Percentiles rank a stretch among this genome's conserved stretches.
phyloP scores from a whole-genome alignment of 2,329 filamentous ascomycete genomes.

The Monilinia vaccinii-corymbosi region DNA sequence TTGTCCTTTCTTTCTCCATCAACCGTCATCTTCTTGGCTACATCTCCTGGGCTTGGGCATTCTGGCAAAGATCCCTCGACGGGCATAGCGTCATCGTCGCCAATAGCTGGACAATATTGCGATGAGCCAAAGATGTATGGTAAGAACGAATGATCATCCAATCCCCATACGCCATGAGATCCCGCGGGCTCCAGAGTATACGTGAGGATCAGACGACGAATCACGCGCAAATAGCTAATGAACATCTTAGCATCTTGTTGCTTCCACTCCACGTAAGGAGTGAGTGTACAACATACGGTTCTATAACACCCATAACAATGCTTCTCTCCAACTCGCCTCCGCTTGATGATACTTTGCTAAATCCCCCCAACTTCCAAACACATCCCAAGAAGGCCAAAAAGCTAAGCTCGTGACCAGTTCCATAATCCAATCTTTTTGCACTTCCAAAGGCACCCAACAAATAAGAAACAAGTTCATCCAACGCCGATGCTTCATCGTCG shows the following conservation, averaged over 20 bases:
- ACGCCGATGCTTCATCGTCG: conserved; percentile 35
- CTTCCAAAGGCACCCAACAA: conserved; percentile 83
- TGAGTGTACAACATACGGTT: conserved; percentile 56
- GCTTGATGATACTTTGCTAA: conserved; percentile 43
- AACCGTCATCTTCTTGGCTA: conserved; percentile 56
- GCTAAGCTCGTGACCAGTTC: conserved; percentile 90
- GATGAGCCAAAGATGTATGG: conserved; percentile 95
- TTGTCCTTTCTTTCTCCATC: conserved; percentile 57
- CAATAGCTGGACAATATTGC: conserved; percentile 72
- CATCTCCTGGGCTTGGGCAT: conserved; percentile 61
- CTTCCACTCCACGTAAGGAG: neutral
- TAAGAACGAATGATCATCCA: conserved; percentile 94
- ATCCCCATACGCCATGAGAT: conserved; percentile 93
- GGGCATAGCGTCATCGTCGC: conserved; percentile 53
- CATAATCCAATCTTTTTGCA: conserved; percentile 82
- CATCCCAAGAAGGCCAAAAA: conserved; percentile 86
- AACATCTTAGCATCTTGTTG: conserved; percentile 9
- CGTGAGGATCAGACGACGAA: conserved; percentile 74
- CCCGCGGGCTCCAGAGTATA: conserved; percentile 94
- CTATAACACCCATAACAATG: conserved; percentile 73
- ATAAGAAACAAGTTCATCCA: conserved; percentile 67
- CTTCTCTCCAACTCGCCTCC: conserved; percentile 59
- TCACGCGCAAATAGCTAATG: conserved; percentile 64
- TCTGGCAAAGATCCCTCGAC: conserved; percentile 67
- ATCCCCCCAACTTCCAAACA: conserved; percentile 83